Evolutionary conservation across 495 filamentous ascomycete genomes (phyloP).

Genomic region (Patellaria atrata): DNA sequence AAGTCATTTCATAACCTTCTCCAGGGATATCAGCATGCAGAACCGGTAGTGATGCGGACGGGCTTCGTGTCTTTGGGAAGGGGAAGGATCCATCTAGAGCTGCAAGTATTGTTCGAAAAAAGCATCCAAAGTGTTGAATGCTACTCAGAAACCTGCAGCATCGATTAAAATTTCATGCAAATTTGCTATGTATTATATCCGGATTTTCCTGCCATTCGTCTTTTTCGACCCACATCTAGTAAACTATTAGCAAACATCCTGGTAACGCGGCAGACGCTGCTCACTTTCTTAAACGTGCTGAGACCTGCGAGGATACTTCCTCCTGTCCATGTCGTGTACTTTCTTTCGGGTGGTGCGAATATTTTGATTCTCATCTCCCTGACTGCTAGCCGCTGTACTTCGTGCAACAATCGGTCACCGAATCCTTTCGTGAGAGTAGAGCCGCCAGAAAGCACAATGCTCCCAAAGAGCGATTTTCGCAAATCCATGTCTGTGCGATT

Average conservation of each 20-base stretch:
- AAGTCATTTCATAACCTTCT: too few relatives aligned
- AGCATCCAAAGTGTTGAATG: too few relatives aligned
- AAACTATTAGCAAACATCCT: constrained; percentile 1
- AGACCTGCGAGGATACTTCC: constrained; percentile 93
- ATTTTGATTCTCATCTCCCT: constrained; percentile 99
- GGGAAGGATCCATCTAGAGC: too few relatives aligned
- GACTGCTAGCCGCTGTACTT: constrained; percentile 83
- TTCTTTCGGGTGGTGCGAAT: constrained; percentile 89
- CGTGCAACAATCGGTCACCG: constrained; percentile 80
- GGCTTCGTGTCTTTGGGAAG: too few relatives aligned
- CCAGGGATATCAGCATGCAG: too few relatives aligned
- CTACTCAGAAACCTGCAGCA: too few relatives aligned
- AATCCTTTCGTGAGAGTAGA: constrained; percentile 87
- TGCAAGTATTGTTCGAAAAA: too few relatives aligned
- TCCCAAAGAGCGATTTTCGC: constrained; percentile 82
- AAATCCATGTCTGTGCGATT: constrained; percentile 95
- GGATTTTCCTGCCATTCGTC: constrained; percentile 99
- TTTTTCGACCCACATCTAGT: constrained; percentile 97
- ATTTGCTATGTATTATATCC: constrained; percentile 95
- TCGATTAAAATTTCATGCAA: constrained; percentile 57
- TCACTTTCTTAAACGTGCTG: constrained; percentile 95
- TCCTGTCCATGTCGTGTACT: constrained; percentile 98
- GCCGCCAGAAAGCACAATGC: constrained; percentile 92
- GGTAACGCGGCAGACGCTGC: constrained; percentile 18
- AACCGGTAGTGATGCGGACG: too few relatives aligned